Evolutionary conservation across 768 basidiomycete genomes (phyloP).

Genomic region (Rhodotorula taiwanensis): DNA sequence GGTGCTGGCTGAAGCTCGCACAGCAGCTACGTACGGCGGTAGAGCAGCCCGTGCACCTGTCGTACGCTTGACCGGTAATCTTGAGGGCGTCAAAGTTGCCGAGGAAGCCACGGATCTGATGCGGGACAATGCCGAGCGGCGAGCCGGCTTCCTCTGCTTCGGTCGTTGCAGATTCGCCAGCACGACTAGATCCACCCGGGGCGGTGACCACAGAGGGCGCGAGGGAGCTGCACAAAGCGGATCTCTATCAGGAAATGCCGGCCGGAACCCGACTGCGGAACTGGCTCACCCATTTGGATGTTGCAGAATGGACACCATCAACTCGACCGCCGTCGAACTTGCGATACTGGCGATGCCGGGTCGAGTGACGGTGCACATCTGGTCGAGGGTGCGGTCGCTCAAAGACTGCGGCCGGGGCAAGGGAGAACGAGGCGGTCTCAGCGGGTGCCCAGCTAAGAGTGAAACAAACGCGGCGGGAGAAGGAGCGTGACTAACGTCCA

Average conservation of each 20-base stretch:
- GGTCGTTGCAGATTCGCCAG: background rate
- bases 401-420: conserved; percentile 40
- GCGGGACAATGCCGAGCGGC: conserved; percentile 80
- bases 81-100: conserved; percentile 76
- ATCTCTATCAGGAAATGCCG: background rate
- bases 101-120: conserved; percentile 86
- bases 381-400: conserved; percentile 87
- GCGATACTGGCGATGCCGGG: conserved; percentile 92
- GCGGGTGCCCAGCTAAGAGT: background rate
- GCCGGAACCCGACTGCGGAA: no score
- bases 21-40: conserved; percentile 53
- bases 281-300: conserved; percentile 71
- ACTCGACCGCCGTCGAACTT: conserved; percentile 81
- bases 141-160: conserved; percentile 23
- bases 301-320: conserved; percentile 79
- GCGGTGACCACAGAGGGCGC: conserved; percentile 35
- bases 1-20: no score
- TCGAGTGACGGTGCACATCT: conserved; percentile 97
- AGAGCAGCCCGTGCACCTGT: conserved; percentile 83
- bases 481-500: conserved; percentile 69
- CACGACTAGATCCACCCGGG: background rate
- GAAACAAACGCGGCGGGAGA: no score
- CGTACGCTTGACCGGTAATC: conserved; percentile 78
- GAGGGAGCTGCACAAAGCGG: conserved; percentile 30
- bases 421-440: background rate